A percentile compares a stretch with the other conserved stretches of the same genome.
These are phyloP conservation scores for Mycena venus DNA, from an alignment of 768 basidiomycete genomes.

Conservation along the genomic window DNA sequence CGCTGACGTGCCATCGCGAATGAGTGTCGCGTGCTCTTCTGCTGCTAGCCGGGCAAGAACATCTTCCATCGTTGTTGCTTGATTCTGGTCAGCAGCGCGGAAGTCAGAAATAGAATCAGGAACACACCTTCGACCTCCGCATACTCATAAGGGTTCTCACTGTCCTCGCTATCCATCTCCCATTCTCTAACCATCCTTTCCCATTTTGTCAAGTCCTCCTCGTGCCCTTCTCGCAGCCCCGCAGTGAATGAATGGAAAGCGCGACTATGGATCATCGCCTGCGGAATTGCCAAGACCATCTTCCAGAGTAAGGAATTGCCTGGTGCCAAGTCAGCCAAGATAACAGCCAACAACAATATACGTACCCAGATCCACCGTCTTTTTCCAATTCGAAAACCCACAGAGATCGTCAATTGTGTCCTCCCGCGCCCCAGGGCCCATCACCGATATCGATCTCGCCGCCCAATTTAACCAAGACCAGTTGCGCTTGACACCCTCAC, in stretches of 20 bases:
- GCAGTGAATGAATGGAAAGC: not conserved
- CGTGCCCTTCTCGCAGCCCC: not conserved
- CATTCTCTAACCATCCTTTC: constrained; percentile 25
- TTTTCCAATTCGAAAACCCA: constrained; percentile 39
- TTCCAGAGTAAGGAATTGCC: constrained; percentile 26
- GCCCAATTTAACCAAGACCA: constrained; percentile 45
- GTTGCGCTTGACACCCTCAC: constrained; percentile 49
- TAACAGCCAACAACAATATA: not conserved
- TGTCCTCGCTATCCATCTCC: constrained; percentile 23
- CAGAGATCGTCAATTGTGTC: constrained; percentile 44
- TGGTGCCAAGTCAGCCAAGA: not conserved
- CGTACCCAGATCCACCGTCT: constrained; percentile 33
- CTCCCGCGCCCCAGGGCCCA: constrained; percentile 36
- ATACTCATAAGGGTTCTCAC: constrained; percentile 31
- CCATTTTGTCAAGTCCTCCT: constrained; percentile 21
- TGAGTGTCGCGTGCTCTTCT: constrained; percentile 28
- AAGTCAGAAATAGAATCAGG: not conserved
- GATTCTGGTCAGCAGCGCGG: not conserved
- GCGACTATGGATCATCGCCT: constrained; percentile 11
- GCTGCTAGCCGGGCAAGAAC: constrained; percentile 21
- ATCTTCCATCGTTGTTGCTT: constrained; percentile 21
- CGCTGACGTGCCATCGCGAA: not conserved
- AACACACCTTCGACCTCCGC: constrained; percentile 23
- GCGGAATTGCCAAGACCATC: constrained; percentile 11
- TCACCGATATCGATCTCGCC: constrained; percentile 30